A percentile compares a stretch with the other conserved stretches of the same genome.
These are phyloP conservation scores for Hanseniaspora meyeri DNA, from an alignment of 805 yeast genomes.

Conservation along the genomic window DNA sequence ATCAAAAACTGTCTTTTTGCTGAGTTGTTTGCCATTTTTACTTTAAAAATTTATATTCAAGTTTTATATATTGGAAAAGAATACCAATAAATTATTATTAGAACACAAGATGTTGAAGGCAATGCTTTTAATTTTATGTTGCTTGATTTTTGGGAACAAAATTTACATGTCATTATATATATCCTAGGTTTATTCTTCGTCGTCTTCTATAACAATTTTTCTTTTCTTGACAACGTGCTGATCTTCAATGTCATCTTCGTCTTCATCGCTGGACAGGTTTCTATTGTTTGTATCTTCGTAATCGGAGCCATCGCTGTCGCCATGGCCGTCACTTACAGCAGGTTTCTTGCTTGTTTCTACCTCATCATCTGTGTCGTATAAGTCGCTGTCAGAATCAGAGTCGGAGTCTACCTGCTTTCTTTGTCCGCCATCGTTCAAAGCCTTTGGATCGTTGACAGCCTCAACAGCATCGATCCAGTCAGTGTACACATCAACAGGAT, in stretches of 20 bases:
- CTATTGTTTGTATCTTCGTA: conserved; percentile 14
- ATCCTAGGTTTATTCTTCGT: conserved; percentile 17
- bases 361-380: conserved; percentile 28
- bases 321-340: conserved; percentile 3
- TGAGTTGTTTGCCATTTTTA: too few relatives aligned
- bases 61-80: background rate
- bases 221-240: conserved; percentile 15
- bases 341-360: conserved; percentile 10
- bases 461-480: conserved; percentile 98
- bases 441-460: conserved; percentile 36
- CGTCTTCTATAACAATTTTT: conserved; percentile 19
- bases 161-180: background rate
- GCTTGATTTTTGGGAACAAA: background rate
- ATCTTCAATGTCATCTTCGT: conserved; percentile 17
- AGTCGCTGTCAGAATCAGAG: conserved; percentile 21
- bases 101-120: background rate
- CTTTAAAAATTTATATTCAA: background rate
- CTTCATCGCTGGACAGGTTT: conserved; percentile 13
- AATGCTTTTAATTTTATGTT: too few relatives aligned
- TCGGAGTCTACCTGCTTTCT: conserved; percentile 17
- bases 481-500: conserved; percentile 87
- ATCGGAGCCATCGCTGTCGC: background rate
- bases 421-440: conserved; percentile 23
- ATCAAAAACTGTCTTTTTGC: too few relatives aligned
- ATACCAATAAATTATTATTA: background rate